Evolutionary conservation across 148 eudicot species (phyloP), one percentile per base, ranked within the genome.

Genomic region (Amaranthus hypochondriacus): DNA sequence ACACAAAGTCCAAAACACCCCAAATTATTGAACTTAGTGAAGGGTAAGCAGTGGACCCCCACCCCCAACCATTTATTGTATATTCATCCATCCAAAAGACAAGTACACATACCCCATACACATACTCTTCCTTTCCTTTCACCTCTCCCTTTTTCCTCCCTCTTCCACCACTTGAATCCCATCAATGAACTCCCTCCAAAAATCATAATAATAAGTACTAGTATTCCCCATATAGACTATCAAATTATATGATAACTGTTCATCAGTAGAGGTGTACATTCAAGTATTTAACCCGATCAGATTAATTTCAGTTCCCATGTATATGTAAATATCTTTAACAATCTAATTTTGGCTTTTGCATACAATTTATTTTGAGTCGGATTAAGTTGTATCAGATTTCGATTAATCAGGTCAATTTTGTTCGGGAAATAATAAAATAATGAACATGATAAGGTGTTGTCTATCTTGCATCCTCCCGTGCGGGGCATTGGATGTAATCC

Each of bases 401-500:
- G 39, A 28, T 28, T 28, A 28, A 28, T 28, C 39, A 28, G 0
- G 39, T 28, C 39, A 76, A 80, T 77, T 73, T 69, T 79, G 81
- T 68, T 58, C 69, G 28, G 21, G 74, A 63, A 62, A 4, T 10
- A 63, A 71, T 7, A 46, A 70, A 3, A 89, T 88, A 93, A 90
- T 72, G 76, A 85, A 76, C 81, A 69, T 86, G 12, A 78, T 92
- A 56, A 82, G 88, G 71, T 90, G 98, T 68, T 92, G 96, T 86
- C 84, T 92, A 79, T 92, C 98, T 7, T 92, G 98, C 87, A 90
- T 92, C 73, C 83, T 92, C 10, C 98, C 98, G 21, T 92, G 98
- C 72, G 98, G 98, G 3, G 85, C 88, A 2, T 78, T 92, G 39
- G 98, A 92, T 77, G 98, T 92, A 62, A 84, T 92, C 86, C 85